Percentiles rank a stretch among this genome's conserved stretches.
Conservation (phyloP, 768 basidiomycete species). For the Boletus sp. region DNA sequence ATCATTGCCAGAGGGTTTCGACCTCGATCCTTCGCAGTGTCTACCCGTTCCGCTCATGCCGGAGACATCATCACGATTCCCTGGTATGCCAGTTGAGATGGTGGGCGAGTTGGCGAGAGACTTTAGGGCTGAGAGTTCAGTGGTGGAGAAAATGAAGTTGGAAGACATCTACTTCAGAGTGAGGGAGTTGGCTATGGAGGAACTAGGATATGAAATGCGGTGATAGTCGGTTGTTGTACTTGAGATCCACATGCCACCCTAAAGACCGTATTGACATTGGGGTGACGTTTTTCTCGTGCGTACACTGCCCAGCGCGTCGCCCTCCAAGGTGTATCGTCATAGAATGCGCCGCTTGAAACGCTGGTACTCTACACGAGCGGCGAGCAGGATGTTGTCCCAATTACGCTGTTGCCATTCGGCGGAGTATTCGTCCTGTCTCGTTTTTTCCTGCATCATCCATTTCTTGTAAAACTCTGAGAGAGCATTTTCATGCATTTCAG, state of each 20-base stretch:
- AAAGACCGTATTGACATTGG: background rate
- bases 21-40: slow-evolving; percentile 57
- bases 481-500: slow-evolving; percentile 60
- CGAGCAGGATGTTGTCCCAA: slow-evolving; percentile 51
- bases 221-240: slow-evolving; percentile 4
- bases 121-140: slow-evolving; percentile 58
- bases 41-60: slow-evolving; percentile 51
- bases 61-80: slow-evolving; percentile 70
- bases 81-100: slow-evolving; percentile 66
- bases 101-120: slow-evolving; percentile 57
- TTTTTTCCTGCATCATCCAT: slow-evolving; percentile 71
- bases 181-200: slow-evolving; percentile 56
- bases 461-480: slow-evolving; percentile 69
- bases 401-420: slow-evolving; percentile 66
- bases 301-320: background rate
- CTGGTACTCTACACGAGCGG: slow-evolving; percentile 53
- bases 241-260: background rate
- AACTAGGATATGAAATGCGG: slow-evolving; percentile 37
- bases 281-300: background rate
- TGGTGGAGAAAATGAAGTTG: slow-evolving; percentile 51
- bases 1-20: slow-evolving; percentile 43
- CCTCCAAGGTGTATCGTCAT: background rate
- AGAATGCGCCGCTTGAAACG: slow-evolving; percentile 37
- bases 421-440: slow-evolving; percentile 57
- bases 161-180: slow-evolving; percentile 61